These are phyloP conservation scores for Vanilla planifolia DNA, from an alignment of 106 monocot genomes.

Conservation along the genomic window DNA sequence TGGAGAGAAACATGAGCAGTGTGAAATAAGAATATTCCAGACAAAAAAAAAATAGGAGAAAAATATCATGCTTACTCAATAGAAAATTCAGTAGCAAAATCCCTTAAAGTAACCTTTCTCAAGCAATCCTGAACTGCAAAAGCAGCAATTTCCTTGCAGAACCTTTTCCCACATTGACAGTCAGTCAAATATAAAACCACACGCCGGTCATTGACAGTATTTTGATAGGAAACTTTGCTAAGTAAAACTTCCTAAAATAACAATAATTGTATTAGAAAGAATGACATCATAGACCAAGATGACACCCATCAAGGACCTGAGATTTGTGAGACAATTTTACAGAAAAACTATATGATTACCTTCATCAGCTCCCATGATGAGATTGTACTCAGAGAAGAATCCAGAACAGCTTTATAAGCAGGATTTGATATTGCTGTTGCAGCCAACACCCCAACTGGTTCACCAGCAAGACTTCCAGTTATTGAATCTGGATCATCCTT, in stretches of 20 bases:
- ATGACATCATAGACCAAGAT: background rate
- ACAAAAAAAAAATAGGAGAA: background rate
- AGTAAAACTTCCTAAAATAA: slow-evolving; percentile 69
- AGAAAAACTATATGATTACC: slow-evolving; percentile 22
- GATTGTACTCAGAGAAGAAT: slow-evolving; percentile 70
- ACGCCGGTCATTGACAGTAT: slow-evolving; percentile 44
- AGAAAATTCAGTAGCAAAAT: slow-evolving; percentile 55
- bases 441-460: slow-evolving; percentile 95
- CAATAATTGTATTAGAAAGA: background rate
- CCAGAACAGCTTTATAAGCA: slow-evolving; percentile 88
- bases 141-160: slow-evolving; percentile 88
- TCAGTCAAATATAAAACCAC: slow-evolving; percentile 79
- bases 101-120: slow-evolving; percentile 57
- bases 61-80: slow-evolving; percentile 58
- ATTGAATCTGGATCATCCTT: slow-evolving; percentile 10
- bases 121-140: slow-evolving; percentile 56
- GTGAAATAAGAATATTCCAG: background rate
- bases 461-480: slow-evolving; percentile 46
- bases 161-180: slow-evolving; percentile 51
- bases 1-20: no score
- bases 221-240: slow-evolving; percentile 42
- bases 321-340: background rate
- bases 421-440: slow-evolving; percentile 90
- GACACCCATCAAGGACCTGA: no score
- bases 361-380: slow-evolving; percentile 98